phyloP scores from a whole-genome alignment of 768 basidiomycete genomes.

The Suillus brevipes region DNA sequence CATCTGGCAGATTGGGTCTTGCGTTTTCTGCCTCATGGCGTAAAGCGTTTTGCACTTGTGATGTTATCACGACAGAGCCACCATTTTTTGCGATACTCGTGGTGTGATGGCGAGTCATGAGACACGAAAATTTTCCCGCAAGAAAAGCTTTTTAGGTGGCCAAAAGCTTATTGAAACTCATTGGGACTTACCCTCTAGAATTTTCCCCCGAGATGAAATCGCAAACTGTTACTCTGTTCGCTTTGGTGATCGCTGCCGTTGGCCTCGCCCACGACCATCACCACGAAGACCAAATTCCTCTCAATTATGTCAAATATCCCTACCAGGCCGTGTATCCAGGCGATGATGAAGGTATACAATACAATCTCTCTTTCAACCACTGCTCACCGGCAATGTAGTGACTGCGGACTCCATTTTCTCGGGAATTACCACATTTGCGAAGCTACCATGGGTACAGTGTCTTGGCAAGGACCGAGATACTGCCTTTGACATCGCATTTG shows the following conservation, averaged over 20 bases:
- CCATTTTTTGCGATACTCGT: slow-evolving; percentile 17
- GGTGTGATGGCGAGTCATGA: slow-evolving; percentile 21
- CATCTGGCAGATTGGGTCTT: slow-evolving; percentile 12
- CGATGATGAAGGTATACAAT: slow-evolving; percentile 54
- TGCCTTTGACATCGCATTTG: slow-evolving; percentile 77
- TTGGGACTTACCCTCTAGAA: slow-evolving; percentile 2
- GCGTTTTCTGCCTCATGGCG: slow-evolving; percentile 47
- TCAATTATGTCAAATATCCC: slow-evolving; percentile 68
- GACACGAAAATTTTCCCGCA: slow-evolving; percentile 27
- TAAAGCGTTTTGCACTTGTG: slow-evolving; percentile 26
- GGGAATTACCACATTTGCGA: slow-evolving; percentile 85
- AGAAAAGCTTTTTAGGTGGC: slow-evolving; percentile 21
- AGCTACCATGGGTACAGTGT: slow-evolving; percentile 81
- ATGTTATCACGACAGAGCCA: slow-evolving; percentile 16
- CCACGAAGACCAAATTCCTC: slow-evolving; percentile 57
- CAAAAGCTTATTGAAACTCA: slow-evolving; percentile 3
- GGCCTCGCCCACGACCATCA: slow-evolving; percentile 41
- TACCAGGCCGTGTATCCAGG: slow-evolving; percentile 58
- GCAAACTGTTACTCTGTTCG: slow-evolving; percentile 25
- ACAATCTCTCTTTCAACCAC: neutral
- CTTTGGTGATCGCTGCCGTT: slow-evolving; percentile 25
- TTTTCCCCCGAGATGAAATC: slow-evolving; percentile 22
- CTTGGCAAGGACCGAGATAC: slow-evolving; percentile 59
- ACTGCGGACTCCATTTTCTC: slow-evolving; percentile 80
- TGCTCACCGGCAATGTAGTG: slow-evolving; percentile 37